These are phyloP conservation scores for Dactylonectria macrodidyma DNA, from an alignment of 2,329 filamentous ascomycete genomes.

Conservation along the genomic window DNA sequence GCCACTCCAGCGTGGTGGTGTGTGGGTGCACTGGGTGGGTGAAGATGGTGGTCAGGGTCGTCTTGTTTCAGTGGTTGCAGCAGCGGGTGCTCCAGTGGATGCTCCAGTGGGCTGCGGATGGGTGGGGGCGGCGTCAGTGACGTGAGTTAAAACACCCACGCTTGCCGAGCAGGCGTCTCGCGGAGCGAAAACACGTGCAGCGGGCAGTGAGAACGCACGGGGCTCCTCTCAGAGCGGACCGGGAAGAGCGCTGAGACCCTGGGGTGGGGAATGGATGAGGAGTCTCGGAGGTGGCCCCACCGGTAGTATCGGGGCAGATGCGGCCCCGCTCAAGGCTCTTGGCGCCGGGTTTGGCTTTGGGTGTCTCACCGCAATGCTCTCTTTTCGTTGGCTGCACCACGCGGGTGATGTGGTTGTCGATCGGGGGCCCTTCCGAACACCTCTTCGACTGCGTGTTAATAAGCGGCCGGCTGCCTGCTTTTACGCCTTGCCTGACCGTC, in stretches of 20 bases:
- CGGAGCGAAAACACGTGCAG: constrained; percentile 26
- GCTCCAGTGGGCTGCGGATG: constrained; percentile 16
- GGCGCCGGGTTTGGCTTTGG: constrained; percentile 5
- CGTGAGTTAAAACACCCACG: constrained; percentile 14
- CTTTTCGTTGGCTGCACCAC: constrained; percentile 23
- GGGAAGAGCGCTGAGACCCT: constrained; percentile 3
- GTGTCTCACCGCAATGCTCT: constrained; percentile 22
- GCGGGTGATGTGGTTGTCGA: constrained; percentile 5
- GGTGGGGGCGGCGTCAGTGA: constrained; percentile 20
- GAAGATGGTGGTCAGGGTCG: background rate
- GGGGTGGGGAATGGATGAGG: constrained; percentile 9
- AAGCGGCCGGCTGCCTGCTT: constrained; percentile 29
- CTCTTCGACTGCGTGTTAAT: constrained; percentile 27
- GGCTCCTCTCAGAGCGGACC: constrained; percentile 14
- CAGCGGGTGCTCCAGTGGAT: constrained; percentile 21
- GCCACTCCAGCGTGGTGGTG: constrained; percentile 8
- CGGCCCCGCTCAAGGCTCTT: constrained; percentile 32
- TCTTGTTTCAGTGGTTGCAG: constrained; percentile 33
- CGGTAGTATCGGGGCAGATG: constrained; percentile 25
- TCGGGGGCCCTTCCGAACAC: constrained; percentile 17
- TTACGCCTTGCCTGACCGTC: constrained; percentile 1
- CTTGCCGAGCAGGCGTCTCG: constrained; percentile 16
- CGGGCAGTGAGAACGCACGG: constrained; percentile 14
- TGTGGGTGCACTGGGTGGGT: background rate
- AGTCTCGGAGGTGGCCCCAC: constrained; percentile 25